Percentiles rank a stretch among this genome's conserved stretches.
phyloP scores from a whole-genome alignment of 2,329 filamentous ascomycete genomes.

The Colletotrichum siamense region DNA sequence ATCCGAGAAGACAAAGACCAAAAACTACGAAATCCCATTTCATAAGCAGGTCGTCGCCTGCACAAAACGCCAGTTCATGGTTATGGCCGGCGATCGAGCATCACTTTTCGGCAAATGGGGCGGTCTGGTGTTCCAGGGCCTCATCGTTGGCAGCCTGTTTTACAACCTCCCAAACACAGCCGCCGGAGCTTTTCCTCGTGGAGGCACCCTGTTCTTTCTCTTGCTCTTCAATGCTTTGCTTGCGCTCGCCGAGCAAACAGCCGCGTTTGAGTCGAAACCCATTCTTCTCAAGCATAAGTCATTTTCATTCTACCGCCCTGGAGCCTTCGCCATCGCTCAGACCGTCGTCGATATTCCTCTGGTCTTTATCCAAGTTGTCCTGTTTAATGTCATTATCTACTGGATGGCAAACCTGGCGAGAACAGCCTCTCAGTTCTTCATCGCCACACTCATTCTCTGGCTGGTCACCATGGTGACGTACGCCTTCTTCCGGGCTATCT shows the following conservation, averaged over 20 bases:
- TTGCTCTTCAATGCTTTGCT: slow-evolving; percentile 68
- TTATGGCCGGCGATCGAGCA: slow-evolving; percentile 37
- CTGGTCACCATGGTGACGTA: slow-evolving; percentile 60
- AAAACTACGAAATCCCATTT: slow-evolving; percentile 58
- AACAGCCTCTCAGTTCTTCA: slow-evolving; percentile 67
- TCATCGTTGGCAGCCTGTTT: slow-evolving; percentile 37
- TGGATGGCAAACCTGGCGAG: slow-evolving; percentile 62
- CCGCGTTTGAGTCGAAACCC: slow-evolving; percentile 66
- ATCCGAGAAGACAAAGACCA: slow-evolving; percentile 45
- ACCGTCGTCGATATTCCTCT: slow-evolving; percentile 53
- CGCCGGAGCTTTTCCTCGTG: slow-evolving; percentile 61
- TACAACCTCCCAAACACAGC: slow-evolving; percentile 36
- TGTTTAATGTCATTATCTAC: slow-evolving; percentile 67
- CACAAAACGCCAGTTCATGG: slow-evolving; percentile 38
- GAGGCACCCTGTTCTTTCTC: slow-evolving; percentile 67
- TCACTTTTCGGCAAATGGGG: slow-evolving; percentile 39
- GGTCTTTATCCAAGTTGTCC: slow-evolving; percentile 59
- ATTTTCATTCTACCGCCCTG: slow-evolving; percentile 71
- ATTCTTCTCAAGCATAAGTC: slow-evolving; percentile 75
- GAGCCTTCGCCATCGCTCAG: slow-evolving; percentile 55
- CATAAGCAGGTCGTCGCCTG: slow-evolving; percentile 54
- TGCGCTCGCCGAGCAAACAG: slow-evolving; percentile 64
- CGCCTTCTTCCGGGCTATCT: slow-evolving; percentile 55
- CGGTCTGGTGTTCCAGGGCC: slow-evolving; percentile 35
- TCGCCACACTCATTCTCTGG: slow-evolving; percentile 60